Conservation (phyloP, 2,329 filamentous ascomycete species). For the Pseudofabraea citricarpa region DNA sequence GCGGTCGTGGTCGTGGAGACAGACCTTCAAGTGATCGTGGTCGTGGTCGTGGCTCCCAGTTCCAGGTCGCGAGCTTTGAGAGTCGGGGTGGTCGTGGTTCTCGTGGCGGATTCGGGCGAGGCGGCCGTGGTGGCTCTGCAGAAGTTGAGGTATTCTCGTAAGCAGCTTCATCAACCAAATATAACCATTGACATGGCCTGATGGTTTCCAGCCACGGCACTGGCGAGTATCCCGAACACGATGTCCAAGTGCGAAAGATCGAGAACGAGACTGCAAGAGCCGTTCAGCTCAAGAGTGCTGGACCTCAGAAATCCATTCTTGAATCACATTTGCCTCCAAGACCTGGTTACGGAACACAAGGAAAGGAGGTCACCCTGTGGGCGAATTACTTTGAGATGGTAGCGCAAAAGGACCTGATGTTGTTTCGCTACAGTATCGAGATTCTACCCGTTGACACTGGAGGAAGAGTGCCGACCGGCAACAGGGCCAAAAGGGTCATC, state of each 20-base stretch:
- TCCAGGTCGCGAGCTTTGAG: conserved; percentile 3
- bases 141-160: too few relatives aligned
- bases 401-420: conserved; percentile 5
- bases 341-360: conserved; percentile 12
- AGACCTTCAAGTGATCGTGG: conserved; percentile 4
- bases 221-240: too few relatives aligned
- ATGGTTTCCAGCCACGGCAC: too few relatives aligned
- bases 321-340: conserved; percentile 7
- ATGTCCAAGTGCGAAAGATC: too few relatives aligned
- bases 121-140: too few relatives aligned
- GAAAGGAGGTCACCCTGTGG: conserved; percentile 10
- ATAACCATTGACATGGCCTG: conserved; percentile 1
- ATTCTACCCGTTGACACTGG: conserved; percentile 9
- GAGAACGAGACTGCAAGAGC: too few relatives aligned
- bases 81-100: too few relatives aligned
- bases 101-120: too few relatives aligned
- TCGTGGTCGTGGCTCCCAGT: conserved; percentile 4
- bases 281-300: too few relatives aligned
- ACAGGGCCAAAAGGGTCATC: conserved; percentile 6
- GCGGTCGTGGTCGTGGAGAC: not conserved
- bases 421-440: conserved; percentile 12
- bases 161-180: conserved; percentile 6
- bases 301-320: conserved; percentile 4
- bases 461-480: conserved; percentile 3
- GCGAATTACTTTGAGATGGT: conserved; percentile 14